Evolutionary conservation across 768 basidiomycete genomes (phyloP).

Genomic region (Grammothele lineata): DNA sequence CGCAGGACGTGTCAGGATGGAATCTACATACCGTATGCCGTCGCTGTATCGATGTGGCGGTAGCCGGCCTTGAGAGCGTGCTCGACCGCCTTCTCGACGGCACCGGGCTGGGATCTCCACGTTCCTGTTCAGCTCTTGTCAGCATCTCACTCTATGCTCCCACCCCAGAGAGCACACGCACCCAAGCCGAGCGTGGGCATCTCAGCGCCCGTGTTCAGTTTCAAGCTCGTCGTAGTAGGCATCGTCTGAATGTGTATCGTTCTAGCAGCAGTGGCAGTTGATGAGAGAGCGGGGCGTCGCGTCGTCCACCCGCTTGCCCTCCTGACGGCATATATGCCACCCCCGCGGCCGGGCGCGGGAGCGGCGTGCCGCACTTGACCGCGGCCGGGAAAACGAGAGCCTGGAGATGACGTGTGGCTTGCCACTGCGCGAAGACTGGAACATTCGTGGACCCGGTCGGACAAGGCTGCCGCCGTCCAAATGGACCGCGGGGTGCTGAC

Average conservation of each 20-base stretch:
- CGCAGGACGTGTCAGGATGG: not conserved
- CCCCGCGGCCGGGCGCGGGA: too few species aligned
- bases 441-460: too few species aligned
- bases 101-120: slow-evolving; percentile 70
- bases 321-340: too few species aligned
- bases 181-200: slow-evolving; percentile 77
- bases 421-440: too few species aligned
- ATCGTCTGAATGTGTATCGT: slow-evolving; percentile 26
- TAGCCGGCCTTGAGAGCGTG: slow-evolving; percentile 73
- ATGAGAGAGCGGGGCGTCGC: too few species aligned
- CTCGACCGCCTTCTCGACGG: slow-evolving; percentile 71
- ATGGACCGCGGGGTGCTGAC: too few species aligned
- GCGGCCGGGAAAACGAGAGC: too few species aligned
- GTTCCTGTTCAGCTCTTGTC: slow-evolving; percentile 57
- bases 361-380: too few species aligned
- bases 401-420: too few species aligned
- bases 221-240: slow-evolving; percentile 42
- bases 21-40: slow-evolving; percentile 43
- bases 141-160: not conserved
- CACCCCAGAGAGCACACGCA: slow-evolving; percentile 14
- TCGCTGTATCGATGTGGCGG: slow-evolving; percentile 66
- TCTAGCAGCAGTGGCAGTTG: too few species aligned
- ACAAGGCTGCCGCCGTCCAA: too few species aligned
- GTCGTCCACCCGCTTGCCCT: too few species aligned
- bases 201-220: slow-evolving; percentile 70